Conservation (phyloP, 139 green algal species). For the Closterium sp. region DNA sequence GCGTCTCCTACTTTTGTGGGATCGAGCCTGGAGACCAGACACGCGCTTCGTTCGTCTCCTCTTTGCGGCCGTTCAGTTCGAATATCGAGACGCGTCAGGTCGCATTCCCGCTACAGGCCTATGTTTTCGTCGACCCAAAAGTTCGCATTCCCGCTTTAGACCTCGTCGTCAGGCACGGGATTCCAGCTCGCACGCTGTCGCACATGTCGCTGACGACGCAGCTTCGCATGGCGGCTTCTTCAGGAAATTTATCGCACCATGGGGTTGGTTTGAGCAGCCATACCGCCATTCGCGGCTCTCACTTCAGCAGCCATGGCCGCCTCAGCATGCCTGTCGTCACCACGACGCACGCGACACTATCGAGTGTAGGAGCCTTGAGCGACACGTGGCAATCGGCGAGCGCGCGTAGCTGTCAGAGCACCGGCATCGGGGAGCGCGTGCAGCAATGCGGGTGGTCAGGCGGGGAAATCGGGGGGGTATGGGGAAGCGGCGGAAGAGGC, state of each 20-base stretch:
- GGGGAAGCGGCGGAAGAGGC: background rate
- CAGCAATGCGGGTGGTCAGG: background rate
- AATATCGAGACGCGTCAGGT: background rate
- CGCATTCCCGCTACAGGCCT: background rate
- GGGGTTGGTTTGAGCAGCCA: no score
- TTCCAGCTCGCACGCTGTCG: no score
- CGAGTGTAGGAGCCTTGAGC: background rate
- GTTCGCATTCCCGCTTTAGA: no score
- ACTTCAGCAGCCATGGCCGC: background rate
- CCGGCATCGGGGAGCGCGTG: no score
- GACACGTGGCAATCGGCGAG: background rate
- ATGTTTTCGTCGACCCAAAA: no score
- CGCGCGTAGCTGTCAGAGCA: no score
- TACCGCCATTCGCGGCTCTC: background rate
- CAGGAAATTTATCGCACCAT: no score
- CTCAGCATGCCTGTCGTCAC: background rate
- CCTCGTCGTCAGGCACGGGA: no score
- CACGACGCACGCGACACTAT: background rate
- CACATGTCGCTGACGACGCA: no score
- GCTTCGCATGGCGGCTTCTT: no score
- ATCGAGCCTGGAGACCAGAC: background rate
- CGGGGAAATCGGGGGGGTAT: background rate
- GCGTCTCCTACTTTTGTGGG: background rate
- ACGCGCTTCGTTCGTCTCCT: background rate
- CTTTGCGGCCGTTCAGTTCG: background rate